These are phyloP conservation scores for Phytophthora nicotianae DNA, from an alignment of 352 stramenopile species.

Conservation along the genomic window DNA sequence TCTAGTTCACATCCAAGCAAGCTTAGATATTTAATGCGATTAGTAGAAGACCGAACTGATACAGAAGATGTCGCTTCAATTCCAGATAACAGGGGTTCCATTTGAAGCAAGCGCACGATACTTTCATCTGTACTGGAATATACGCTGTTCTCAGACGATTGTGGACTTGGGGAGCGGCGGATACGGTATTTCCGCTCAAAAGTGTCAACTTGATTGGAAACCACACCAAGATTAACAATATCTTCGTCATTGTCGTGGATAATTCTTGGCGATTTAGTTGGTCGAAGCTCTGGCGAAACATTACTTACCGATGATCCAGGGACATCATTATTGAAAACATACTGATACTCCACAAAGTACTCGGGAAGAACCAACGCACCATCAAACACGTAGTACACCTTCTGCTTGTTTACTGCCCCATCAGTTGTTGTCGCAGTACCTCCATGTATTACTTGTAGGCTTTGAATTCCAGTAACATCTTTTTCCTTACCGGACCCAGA, in stretches of 20 bases:
- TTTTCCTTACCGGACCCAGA: slow-evolving; percentile 23
- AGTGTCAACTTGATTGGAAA: slow-evolving; percentile 41
- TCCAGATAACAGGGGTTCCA: slow-evolving; percentile 44
- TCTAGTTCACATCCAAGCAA: slow-evolving; percentile 63
- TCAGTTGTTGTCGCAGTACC: slow-evolving; percentile 18
- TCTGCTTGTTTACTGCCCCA: slow-evolving; percentile 44
- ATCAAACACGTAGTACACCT: slow-evolving; percentile 84
- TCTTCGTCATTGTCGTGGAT: slow-evolving; percentile 32
- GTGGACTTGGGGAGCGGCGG: slow-evolving; percentile 40
- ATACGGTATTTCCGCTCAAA: slow-evolving; percentile 72
- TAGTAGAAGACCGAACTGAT: slow-evolving; percentile 15
- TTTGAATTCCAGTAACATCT: slow-evolving; percentile 57
- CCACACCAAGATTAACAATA: slow-evolving; percentile 38
- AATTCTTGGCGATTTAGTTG: slow-evolving; percentile 13
- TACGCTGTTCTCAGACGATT: slow-evolving; percentile 11
- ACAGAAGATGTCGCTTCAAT: background rate
- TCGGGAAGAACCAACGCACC: slow-evolving; percentile 79
- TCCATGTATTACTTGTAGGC: slow-evolving; percentile 52
- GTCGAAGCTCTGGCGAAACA: background rate
- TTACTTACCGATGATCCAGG: slow-evolving; percentile 9
- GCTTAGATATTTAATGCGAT: slow-evolving; percentile 49
- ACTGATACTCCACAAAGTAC: slow-evolving; percentile 89
- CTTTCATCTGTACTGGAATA: slow-evolving; percentile 32
- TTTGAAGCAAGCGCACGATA: slow-evolving; percentile 42
- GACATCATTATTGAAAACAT: slow-evolving; percentile 26